Base-by-base conservation (phyloP, 768 basidiomycete species). In the Mycena olivaceomarginata region DNA sequence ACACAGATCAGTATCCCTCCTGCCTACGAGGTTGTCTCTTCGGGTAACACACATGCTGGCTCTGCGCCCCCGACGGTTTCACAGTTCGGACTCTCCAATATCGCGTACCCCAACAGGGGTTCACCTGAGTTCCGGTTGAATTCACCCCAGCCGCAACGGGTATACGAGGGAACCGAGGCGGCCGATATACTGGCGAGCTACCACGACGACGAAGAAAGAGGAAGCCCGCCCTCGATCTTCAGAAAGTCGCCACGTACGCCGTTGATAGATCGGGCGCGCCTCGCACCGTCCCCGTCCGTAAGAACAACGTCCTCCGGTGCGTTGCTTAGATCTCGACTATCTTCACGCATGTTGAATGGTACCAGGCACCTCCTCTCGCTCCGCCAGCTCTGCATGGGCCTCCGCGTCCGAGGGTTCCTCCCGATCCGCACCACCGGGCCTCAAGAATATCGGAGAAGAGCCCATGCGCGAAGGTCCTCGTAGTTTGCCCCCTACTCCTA, bases 241-340 rank as follows among this genome's bases (percentile, higher is more conserved):
- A 65, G 13, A 12, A n/a, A 16, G 40, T 10, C 8, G 3, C 5
- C 16, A 16, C 12, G 25, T 11, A 15, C 31, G 31, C 59, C 59
- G 15, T 15, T 25, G 22, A 22, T 18, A 11, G 62, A 22, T 13
- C 10, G 62, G 16, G 8, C n/a, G n/a, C 59, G 73, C 6, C 60
- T 79, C 1, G 56, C 67, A 16, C 71, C 78, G 4, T 73, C 78
- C 10, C 18, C 74, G 22, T 79, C 78, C 15, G 31, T 74, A 13
- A 75, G 78, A 39, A 76, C 78, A 12, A 62, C 78, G 2, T 79
- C 78, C 8, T 79, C 78, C n/a, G 69, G 78, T 74, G 25, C 59
- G 77, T 48, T 64, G 1, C 64, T 8, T 20, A n/a, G 18, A 11
- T 31, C 31, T 4, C 31, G 31, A 31, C 0, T 31, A 31, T 8